Base-by-base conservation (phyloP, 306 rosid species). In the Cicer cuneatum region DNA sequence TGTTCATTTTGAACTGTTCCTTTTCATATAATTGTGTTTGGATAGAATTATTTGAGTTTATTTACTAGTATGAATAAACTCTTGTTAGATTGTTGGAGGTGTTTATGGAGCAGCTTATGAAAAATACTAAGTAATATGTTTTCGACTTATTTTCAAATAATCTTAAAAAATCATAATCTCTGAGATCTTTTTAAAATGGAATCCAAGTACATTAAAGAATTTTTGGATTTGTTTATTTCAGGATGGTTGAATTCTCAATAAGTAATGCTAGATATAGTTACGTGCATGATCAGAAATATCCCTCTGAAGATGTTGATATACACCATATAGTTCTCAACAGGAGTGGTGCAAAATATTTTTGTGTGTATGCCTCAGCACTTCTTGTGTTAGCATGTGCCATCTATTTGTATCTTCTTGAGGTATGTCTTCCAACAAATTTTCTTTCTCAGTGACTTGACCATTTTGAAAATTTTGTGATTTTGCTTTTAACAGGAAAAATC, bases 321-420 rank as follows among this genome's bases (percentile, higher is more conserved):
- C 98, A 92, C 83, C 90, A 81, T 70, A 85, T 90, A 69, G 54
- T 88, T 68, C 86, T 81, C 69, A 83, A 65, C 70, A 90, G 76
- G 63, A 75, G 70, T 51, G 65, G 82, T 42, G 73, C 80, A 14
- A 89, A 80, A 73, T 73, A 82, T 76, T 37, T 75, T 80, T 70
- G 83, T 33, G 75, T 85, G 21, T 87, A 78, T 80, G 51, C 77
- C 75, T 65, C 56, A 1, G 80, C 86, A 24, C 62, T 88, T 67
- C 81, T 86, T 80, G 64, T 87, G 54, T 73, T 91, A 80, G 89
- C 87, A 49, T 75, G 67, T 68, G 81, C 82, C 37, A 29, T 80
- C 51, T 86, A 85, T 83, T 78, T 87, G 45, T 77, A 49, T 74
- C 40, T 85, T 47, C 66, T 80, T 66, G 72, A 85, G 94, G 98